Evolutionary conservation across 2,329 filamentous ascomycete species (phyloP).

Genomic region (Seiridium cupressi): DNA sequence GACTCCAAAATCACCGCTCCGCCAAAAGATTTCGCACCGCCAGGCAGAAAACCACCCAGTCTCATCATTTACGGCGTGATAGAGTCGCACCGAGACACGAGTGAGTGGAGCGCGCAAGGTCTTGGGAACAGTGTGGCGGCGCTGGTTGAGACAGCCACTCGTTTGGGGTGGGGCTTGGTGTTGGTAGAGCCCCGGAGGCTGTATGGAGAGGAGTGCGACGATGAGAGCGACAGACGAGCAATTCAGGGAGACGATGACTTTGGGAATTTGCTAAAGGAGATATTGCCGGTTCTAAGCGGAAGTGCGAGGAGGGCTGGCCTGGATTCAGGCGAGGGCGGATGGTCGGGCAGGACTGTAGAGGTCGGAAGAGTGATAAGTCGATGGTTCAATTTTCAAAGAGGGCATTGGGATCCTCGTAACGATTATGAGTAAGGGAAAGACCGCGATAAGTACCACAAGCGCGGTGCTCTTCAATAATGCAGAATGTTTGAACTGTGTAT

Average conservation of each 20-base stretch:
- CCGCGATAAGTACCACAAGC: not conserved
- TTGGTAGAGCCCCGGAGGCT: constrained; percentile 44
- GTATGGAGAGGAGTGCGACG: constrained; percentile 13
- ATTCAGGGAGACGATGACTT: constrained; percentile 12
- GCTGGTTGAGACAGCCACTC: constrained; percentile 59
- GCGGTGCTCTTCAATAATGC: too few species aligned
- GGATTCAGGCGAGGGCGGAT: constrained; percentile 47
- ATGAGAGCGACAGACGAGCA: constrained; percentile 16
- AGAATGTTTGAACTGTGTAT: too few species aligned
- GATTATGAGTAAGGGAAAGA: constrained; percentile 4
- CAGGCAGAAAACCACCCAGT: constrained; percentile 29
- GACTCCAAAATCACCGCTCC: constrained; percentile 37
- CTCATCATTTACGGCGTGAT: constrained; percentile 67
- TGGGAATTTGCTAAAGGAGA: constrained; percentile 43
- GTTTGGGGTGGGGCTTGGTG: constrained; percentile 40
- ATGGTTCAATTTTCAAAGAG: constrained; percentile 60
- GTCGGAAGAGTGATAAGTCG: constrained; percentile 56
- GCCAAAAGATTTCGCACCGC: constrained; percentile 19
- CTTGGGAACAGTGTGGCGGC: constrained; percentile 60
- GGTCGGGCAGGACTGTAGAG: constrained; percentile 58
- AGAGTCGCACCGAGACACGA: constrained; percentile 63
- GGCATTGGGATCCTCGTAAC: constrained; percentile 28
- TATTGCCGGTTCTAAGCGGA: constrained; percentile 62
- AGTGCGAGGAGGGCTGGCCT: constrained; percentile 41
- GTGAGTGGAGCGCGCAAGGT: constrained; percentile 75